Evolutionary conservation across 306 rosid species (phyloP), one percentile per base, ranked within the genome.

Genomic region (Lablab purpureus): DNA sequence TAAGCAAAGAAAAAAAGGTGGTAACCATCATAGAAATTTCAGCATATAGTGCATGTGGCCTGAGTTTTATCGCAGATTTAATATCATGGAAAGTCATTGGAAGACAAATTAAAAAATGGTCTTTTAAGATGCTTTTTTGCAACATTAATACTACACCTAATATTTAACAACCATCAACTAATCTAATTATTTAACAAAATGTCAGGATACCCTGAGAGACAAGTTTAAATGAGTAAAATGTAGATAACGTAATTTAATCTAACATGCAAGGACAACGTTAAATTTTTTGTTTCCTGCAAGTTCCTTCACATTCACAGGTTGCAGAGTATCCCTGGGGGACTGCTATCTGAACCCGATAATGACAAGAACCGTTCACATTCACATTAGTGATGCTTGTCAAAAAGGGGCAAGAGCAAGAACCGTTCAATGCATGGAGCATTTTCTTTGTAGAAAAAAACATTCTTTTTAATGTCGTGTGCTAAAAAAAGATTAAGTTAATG

Each of bases 11-110:
- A 28, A 37, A 5, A 49, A 40, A 75, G 37, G 21, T 62, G 72
- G 50, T 13, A 50, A 34, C 34, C 56, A 67, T 54, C 22, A 49
- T 5, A 65, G 34, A 47, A 37, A 77, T 37, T 79, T 15, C 60
- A 79, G 70, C 14, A 51, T 27, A 8, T 0, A 4, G 69, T 32
- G 21, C 27, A 19, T 3, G 30, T 68, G 45, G 49, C 51, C 23
- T 13, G 30, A 49, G 56, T 49, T 28, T 46, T 40, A 55, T n/a
- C 23, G 22, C 41, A 74, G 17, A 10, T 22, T 32, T 47, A 51
- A 15, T 49, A 23, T 59, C 73, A 11, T 60, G 5, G 63, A 3
- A 40, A 46, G 40, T 50, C 37, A 41, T 43, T 54, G 58, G 45
- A 75, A 67, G 63, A 66, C 34, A 32, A 59, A 17, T 17, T 6